Conservation (phyloP, 1,284 basidiomycete genomes). For the Trichosporon faecale region DNA sequence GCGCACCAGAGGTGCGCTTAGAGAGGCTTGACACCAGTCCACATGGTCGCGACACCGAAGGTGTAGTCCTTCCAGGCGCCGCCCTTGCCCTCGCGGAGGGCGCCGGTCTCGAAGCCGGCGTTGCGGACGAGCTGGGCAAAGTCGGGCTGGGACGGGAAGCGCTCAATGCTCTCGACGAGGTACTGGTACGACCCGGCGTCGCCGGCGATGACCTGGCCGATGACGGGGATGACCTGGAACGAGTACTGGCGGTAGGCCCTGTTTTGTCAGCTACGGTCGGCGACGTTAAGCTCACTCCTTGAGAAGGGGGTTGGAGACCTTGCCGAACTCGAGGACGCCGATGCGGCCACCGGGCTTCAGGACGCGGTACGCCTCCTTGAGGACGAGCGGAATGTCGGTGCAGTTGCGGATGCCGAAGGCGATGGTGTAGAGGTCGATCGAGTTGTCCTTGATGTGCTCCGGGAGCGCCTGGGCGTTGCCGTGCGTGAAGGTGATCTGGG, state of each 20-base stretch:
- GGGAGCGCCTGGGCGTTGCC: constrained; percentile 87
- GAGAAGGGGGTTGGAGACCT: constrained; percentile 83
- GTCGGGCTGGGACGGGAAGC: constrained; percentile 84
- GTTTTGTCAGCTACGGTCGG: constrained; percentile 14
- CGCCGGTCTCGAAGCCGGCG: constrained; percentile 77
- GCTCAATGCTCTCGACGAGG: constrained; percentile 93
- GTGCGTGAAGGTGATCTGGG: constrained; percentile 88
- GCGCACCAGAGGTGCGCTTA: constrained; percentile 10
- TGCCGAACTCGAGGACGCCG: constrained; percentile 95
- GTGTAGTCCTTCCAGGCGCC: constrained; percentile 83
- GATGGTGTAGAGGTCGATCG: constrained; percentile 96
- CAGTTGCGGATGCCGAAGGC: constrained; percentile 98
- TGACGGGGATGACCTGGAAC: constrained; percentile 88
- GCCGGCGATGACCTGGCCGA: constrained; percentile 93
- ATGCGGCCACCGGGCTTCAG: constrained; percentile 96
- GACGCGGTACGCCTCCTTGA: constrained; percentile 87
- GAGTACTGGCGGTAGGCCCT: constrained; percentile 95
- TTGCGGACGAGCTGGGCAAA: constrained; percentile 78
- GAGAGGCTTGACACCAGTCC: constrained; percentile 70
- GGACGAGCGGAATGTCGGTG: constrained; percentile 84
- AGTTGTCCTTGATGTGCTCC: constrained; percentile 63
- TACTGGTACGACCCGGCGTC: constrained; percentile 97
- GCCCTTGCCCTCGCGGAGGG: constrained; percentile 67
- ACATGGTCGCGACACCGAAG: constrained; percentile 79
- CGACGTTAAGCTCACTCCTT: constrained; percentile 63